A percentile compares a stretch with the other conserved stretches of the same genome.
phyloP scores from a whole-genome alignment of 805 yeast genomes.

The Wickerhamiella shivajii region DNA sequence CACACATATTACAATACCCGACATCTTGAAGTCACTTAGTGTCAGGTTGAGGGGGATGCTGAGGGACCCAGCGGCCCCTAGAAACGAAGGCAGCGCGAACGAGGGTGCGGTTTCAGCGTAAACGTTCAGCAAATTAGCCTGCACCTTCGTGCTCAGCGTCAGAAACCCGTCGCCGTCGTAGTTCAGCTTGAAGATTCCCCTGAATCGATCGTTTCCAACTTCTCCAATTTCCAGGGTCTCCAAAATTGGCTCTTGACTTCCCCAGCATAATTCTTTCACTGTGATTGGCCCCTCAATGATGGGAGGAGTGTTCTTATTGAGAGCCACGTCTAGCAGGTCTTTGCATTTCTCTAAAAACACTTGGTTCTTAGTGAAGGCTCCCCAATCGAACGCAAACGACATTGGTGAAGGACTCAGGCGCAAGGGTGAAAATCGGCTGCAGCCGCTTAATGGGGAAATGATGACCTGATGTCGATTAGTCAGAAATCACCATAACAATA shows the following conservation, averaged over 20 bases:
- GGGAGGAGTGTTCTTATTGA: slow-evolving; percentile 47
- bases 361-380: slow-evolving; percentile 50
- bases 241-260: slow-evolving; percentile 56
- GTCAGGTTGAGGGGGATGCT: slow-evolving; percentile 68
- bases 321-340: slow-evolving; percentile 52
- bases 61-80: slow-evolving; percentile 50
- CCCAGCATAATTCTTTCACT: slow-evolving; percentile 58
- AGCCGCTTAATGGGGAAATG: not conserved
- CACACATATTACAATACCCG: slow-evolving; percentile 75
- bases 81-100: slow-evolving; percentile 54
- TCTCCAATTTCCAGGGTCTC: slow-evolving; percentile 78
- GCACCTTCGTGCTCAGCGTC: slow-evolving; percentile 63
- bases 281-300: slow-evolving; percentile 54
- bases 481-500: too few species aligned
- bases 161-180: slow-evolving; percentile 65
- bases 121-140: slow-evolving; percentile 70
- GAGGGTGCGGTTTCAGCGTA: slow-evolving; percentile 32
- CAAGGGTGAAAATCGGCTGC: not conserved
- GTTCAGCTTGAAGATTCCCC: slow-evolving; percentile 68
- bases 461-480: not conserved
- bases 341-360: slow-evolving; percentile 41
- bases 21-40: slow-evolving; percentile 52
- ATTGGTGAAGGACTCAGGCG: slow-evolving; percentile 31
- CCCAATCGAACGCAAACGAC: slow-evolving; percentile 75
- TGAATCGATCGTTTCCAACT: slow-evolving; percentile 54